phyloP scores from a whole-genome alignment of 306 rosid species.

The Inga leiocalycina region DNA sequence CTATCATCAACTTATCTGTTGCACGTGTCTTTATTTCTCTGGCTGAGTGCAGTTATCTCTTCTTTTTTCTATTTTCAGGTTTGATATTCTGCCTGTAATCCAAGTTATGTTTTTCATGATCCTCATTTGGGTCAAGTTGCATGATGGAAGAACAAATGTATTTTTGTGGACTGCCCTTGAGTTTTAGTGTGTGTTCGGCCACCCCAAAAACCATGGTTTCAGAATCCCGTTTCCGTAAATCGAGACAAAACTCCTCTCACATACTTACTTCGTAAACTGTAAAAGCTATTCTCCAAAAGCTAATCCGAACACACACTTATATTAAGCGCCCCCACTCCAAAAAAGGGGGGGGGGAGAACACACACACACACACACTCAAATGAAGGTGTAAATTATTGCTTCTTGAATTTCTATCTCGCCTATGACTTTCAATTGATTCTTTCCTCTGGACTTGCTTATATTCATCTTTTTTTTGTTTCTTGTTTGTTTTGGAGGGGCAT shows the following conservation, averaged over 20 bases:
- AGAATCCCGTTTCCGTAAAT: no score
- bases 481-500: background rate
- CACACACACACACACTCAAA: no score
- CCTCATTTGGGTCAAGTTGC: background rate
- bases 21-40: conserved; percentile 79
- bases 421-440: background rate
- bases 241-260: no score
- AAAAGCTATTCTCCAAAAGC: no score
- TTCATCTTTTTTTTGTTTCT: no score
- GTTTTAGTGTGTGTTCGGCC: no score
- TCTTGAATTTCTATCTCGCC: no score
- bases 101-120: background rate
- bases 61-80: conserved; percentile 98
- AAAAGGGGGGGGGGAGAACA: no score
- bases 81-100: background rate
- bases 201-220: no score
- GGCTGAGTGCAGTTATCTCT: conserved; percentile 92
- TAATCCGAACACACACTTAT: no score
- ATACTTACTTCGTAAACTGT: no score
- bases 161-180: background rate
- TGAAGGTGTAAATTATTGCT: background rate
- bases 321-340: background rate
- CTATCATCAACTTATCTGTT: conserved; percentile 82
- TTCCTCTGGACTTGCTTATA: background rate
- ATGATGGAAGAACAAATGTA: background rate